Conservation (phyloP, 2,329 filamentous ascomycete genomes). For the Xylariales sp. region DNA sequence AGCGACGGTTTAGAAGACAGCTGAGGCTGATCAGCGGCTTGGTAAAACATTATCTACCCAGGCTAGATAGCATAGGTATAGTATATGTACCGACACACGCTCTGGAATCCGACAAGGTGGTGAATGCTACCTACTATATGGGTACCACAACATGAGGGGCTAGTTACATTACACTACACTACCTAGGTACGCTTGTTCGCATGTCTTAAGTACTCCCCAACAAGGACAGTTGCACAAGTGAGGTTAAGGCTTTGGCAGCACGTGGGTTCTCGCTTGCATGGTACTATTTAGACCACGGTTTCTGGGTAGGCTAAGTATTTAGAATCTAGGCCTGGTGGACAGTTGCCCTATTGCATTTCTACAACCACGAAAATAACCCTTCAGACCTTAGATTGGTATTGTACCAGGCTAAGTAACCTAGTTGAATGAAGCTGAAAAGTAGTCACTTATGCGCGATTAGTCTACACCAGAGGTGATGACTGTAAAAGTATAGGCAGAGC, state of each 20-base stretch:
- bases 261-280: slow-evolving; percentile 27
- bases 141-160: background rate
- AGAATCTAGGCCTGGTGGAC: too few species aligned
- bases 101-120: background rate
- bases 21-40: slow-evolving; percentile 24
- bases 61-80: too few species aligned
- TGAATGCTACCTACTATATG: slow-evolving; percentile 3
- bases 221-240: slow-evolving; percentile 25
- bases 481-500: too few species aligned
- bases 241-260: slow-evolving; percentile 31
- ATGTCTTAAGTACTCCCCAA: background rate
- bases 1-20: slow-evolving; percentile 1
- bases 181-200: background rate
- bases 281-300: background rate
- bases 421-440: slow-evolving; percentile 6
- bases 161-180: slow-evolving; percentile 3
- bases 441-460: background rate
- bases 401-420: background rate
- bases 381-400: background rate
- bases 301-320: background rate
- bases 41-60: too few species aligned
- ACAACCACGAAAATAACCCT: background rate
- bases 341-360: background rate
- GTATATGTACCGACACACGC: background rate
- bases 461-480: too few species aligned